These are phyloP conservation scores for Cryptosporidium ubiquitum DNA, from an alignment of 169 alveolate species.

Conservation along the genomic window DNA sequence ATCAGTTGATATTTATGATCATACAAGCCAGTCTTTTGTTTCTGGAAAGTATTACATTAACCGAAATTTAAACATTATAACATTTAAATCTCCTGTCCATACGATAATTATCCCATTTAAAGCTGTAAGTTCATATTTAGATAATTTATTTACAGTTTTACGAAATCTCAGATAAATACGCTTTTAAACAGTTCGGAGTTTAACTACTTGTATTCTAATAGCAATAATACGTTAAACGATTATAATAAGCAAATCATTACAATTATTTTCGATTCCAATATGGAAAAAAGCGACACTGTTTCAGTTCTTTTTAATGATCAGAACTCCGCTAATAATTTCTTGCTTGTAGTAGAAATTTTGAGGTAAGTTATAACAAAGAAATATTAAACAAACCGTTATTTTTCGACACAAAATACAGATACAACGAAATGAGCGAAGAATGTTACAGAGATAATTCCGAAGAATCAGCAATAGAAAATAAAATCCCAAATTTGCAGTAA, in stretches of 20 bases:
- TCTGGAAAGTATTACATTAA: slow-evolving; percentile 65
- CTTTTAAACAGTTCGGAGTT: slow-evolving; percentile 53
- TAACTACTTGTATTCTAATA: slow-evolving; percentile 45
- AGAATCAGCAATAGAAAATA: neutral
- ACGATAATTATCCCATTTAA: slow-evolving; percentile 67
- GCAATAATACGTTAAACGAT: neutral
- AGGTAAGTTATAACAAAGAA: slow-evolving; percentile 9
- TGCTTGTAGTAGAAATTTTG: slow-evolving; percentile 34
- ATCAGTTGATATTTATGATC: slow-evolving; percentile 47
- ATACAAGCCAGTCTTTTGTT: slow-evolving; percentile 44
- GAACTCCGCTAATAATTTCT: slow-evolving; percentile 52
- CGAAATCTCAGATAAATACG: slow-evolving; percentile 38
- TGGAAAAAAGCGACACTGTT: slow-evolving; percentile 47
- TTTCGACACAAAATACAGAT: neutral
- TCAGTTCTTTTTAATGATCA: slow-evolving; percentile 49
- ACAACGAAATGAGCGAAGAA: slow-evolving; percentile 55
- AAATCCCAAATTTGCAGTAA: slow-evolving; percentile 9
- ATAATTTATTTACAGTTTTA: neutral
- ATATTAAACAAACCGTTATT: neutral
- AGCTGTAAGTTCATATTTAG: slow-evolving; percentile 60
- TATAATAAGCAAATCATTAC: slow-evolving; percentile 33
- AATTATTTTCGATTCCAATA: slow-evolving; percentile 59
- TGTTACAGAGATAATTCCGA: slow-evolving; percentile 12
- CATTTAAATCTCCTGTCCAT: slow-evolving; percentile 51
- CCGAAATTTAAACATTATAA: slow-evolving; percentile 32